Evolutionary conservation across 2,329 filamentous ascomycete genomes (phyloP).

Genomic region (Fusarium austroafricanum): DNA sequence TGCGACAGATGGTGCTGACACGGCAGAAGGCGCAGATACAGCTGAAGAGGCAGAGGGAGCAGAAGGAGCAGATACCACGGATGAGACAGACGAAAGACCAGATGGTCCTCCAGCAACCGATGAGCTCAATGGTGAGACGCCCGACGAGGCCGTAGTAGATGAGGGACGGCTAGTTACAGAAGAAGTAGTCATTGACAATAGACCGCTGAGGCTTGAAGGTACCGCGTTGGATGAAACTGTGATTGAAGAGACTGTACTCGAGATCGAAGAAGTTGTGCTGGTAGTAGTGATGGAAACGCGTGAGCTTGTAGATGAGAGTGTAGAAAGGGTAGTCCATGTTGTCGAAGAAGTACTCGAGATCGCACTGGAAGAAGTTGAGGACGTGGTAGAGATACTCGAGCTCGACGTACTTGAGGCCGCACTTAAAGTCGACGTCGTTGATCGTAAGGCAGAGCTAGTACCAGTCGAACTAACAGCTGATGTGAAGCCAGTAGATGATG

Average conservation of each 20-base stretch:
- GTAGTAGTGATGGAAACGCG: background rate
- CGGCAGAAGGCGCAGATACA: too few species aligned
- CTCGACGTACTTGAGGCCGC: background rate
- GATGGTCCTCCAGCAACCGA: background rate
- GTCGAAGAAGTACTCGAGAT: background rate
- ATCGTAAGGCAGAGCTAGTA: background rate
- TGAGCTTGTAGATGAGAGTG: slow-evolving; percentile 3
- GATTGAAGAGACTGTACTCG: background rate
- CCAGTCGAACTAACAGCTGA: background rate
- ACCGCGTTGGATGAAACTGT: background rate
- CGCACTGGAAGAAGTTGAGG: background rate
- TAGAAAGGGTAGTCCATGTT: slow-evolving; percentile 1
- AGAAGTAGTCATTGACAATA: background rate
- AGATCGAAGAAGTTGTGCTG: background rate
- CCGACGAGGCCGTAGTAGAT: slow-evolving; percentile 28
- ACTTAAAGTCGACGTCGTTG: background rate
- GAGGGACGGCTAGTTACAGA: slow-evolving; percentile 39
- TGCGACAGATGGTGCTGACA: too few species aligned
- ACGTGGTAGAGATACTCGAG: background rate
- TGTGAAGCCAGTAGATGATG: background rate
- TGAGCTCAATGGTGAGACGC: slow-evolving; percentile 30
- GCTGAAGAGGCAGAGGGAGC: too few species aligned
- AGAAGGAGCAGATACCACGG: background rate
- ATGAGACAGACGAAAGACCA: background rate
- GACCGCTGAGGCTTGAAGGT: background rate